Conservation (phyloP, 2,329 filamentous ascomycete species). For the Beauveria australis region DNA sequence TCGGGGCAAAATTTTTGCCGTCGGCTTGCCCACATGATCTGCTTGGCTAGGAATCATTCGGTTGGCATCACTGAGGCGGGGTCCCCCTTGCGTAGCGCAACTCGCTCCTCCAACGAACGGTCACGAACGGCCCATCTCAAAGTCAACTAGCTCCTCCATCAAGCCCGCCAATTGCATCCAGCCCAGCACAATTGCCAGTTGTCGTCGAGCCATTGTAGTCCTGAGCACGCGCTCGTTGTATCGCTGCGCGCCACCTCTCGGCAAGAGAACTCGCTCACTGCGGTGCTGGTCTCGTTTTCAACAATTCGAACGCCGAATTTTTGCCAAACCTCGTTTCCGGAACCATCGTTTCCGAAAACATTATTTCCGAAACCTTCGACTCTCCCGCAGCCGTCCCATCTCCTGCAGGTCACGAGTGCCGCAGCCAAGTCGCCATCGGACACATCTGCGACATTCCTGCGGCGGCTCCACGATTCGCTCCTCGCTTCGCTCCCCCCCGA, state of each 20-base stretch:
- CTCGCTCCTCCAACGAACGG: neutral
- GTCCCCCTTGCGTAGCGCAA: neutral
- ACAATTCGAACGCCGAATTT: neutral
- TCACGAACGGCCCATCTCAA: constrained; percentile 2
- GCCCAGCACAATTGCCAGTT: neutral
- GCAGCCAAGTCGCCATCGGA: neutral
- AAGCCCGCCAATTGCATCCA: neutral
- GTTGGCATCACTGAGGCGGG: neutral
- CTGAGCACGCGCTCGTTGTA: neutral
- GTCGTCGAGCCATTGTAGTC: neutral
- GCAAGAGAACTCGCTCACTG: neutral
- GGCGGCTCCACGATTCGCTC: constrained; percentile 6
- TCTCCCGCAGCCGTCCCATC: neutral
- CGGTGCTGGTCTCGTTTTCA: neutral
- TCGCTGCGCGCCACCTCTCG: neutral
- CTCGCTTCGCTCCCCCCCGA: neutral
- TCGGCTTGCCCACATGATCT: neutral
- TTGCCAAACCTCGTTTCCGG: neutral
- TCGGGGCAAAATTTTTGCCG: neutral
- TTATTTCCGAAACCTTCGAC: neutral
- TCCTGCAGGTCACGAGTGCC: neutral
- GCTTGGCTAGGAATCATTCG: neutral
- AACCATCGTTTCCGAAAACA: neutral
- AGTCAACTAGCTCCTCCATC: neutral
- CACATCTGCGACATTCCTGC: constrained; percentile 11